Evolutionary conservation across 1,139 yeast genomes (phyloP).

Genomic region (Saccharomyces uvarum): DNA sequence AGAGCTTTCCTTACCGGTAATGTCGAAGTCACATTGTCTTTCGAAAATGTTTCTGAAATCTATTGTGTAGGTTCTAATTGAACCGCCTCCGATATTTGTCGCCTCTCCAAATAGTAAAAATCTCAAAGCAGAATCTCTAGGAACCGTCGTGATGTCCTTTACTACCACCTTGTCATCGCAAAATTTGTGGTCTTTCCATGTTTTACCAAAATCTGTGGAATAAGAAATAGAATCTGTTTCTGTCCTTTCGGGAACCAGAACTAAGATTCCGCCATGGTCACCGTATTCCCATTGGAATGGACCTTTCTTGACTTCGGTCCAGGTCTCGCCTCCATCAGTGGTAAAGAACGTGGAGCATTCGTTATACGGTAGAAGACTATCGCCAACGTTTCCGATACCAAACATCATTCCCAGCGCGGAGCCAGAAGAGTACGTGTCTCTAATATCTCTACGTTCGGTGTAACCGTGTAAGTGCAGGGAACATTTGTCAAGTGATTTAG

Average conservation of each 20-base stretch:
- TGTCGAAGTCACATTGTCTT: slow-evolving; percentile 65
- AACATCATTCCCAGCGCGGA: slow-evolving; percentile 83
- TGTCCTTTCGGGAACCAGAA: slow-evolving; percentile 53
- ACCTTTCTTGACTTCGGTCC: slow-evolving; percentile 75
- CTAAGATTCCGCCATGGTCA: slow-evolving; percentile 83
- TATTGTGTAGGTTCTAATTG: slow-evolving; percentile 43
- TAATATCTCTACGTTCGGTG: slow-evolving; percentile 73
- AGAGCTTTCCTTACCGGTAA: slow-evolving; percentile 48
- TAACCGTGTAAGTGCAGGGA: slow-evolving; percentile 84
- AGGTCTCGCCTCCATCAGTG: slow-evolving; percentile 79
- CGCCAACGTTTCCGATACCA: slow-evolving; percentile 89
- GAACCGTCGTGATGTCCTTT: slow-evolving; percentile 79
- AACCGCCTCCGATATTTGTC: slow-evolving; percentile 35
- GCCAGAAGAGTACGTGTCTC: slow-evolving; percentile 82
- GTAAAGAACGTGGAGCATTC: slow-evolving; percentile 68
- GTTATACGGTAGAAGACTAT: slow-evolving; percentile 41
- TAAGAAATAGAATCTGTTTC: slow-evolving; percentile 54
- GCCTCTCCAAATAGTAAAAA: slow-evolving; percentile 48
- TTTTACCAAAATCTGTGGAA: slow-evolving; percentile 71
- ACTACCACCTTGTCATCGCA: slow-evolving; percentile 49
- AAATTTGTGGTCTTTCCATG: slow-evolving; percentile 67
- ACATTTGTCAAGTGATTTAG: slow-evolving; percentile 49
- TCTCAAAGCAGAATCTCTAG: slow-evolving; percentile 77
- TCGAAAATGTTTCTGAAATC: slow-evolving; percentile 63
- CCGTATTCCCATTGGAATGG: slow-evolving; percentile 91